Evolutionary conservation across 1,284 basidiomycete genomes (phyloP).

Genomic region (Ceratobasidium sp.): DNA sequence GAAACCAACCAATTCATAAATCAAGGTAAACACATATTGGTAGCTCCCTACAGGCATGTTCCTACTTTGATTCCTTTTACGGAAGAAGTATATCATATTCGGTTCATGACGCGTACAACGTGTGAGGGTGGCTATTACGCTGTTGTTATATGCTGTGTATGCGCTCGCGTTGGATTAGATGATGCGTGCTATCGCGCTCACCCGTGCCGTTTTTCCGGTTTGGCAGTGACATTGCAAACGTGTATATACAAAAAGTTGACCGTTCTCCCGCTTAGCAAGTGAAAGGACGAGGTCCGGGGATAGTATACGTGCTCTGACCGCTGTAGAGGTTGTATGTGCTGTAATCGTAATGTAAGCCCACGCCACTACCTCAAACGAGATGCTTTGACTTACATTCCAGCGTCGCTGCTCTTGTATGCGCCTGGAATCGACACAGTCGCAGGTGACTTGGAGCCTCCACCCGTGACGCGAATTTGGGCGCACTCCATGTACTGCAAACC

Average conservation of each 20-base stretch:
- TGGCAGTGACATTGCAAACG: not conserved
- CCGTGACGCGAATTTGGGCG: conserved; percentile 54
- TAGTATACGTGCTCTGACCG: conserved; percentile 50
- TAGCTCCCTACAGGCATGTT: too few species aligned
- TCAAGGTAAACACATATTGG: too few species aligned
- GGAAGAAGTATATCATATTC: too few species aligned
- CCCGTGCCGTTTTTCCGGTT: too few species aligned
- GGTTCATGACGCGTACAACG: too few species aligned
- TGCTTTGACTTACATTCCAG: conserved; percentile 2
- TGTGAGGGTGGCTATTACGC: too few species aligned
- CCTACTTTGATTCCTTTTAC: too few species aligned
- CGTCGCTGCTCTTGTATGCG: conserved; percentile 26
- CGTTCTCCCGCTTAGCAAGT: conserved; percentile 18
- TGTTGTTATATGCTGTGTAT: too few species aligned
- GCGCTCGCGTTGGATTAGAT: too few species aligned
- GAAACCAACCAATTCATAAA: too few species aligned
- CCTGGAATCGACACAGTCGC: conserved; percentile 59
- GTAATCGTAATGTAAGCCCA: not conserved
- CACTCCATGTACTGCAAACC: conserved; percentile 37
- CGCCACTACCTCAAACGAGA: not conserved
- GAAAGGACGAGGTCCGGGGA: conserved; percentile 49
- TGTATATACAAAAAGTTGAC: conserved; percentile 7
- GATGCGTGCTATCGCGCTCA: too few species aligned
- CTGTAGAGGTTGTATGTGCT: conserved; percentile 33
- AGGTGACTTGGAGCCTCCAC: conserved; percentile 56